Base-by-base conservation (phyloP, 148 eudicot species). In the Vaccinium corymbosum region DNA sequence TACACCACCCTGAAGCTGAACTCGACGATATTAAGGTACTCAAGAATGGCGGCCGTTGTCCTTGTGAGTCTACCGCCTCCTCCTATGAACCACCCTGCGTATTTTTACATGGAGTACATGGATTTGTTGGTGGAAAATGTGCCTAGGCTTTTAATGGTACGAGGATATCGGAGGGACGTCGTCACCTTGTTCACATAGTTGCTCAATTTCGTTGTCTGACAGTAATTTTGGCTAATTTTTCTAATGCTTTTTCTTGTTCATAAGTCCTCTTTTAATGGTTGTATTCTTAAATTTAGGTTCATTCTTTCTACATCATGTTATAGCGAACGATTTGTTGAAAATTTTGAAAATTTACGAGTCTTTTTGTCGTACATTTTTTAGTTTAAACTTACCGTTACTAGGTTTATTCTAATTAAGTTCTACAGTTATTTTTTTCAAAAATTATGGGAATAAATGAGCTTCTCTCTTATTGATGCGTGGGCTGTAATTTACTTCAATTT, bases 11-110 rank as follows among this genome's bases (percentile, higher is more conserved):
- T 97, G 86, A 97, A 94, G 91, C 86, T 97, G 89, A 97, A 97
- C 52, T 93, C 98, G 4, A 91, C 93, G 1, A 94, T 97, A 70
- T 84, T 95, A 59, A 89, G 89, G 62, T 89, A 97, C 88, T 97
- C 99, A 6, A 95, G 98, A 83, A 97, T 97, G 99, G 94, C 99
- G 1, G 98, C 99, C 3, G 98, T 95, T 3, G 98, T 97, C 84
- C 94, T 97, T 15, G 98, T 97, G 25, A 97, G 99, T 78, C 82
- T 97, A 49, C 98, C 99, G 0, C 99, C 98, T 1, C 99, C 99
- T 6, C 99, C 99, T 13, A 42, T 85, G 62, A 85, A 92, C 88
- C 99, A 97, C 85, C 99, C 99, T 0, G 85, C 96, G 0, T 93
- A 93, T 79, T 93, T 97, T 78, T 97, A 89, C 89, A 97, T 97